Conservation (phyloP, 371 early-diverging fungal genomes). For the Zopfochytrium polystomum region DNA sequence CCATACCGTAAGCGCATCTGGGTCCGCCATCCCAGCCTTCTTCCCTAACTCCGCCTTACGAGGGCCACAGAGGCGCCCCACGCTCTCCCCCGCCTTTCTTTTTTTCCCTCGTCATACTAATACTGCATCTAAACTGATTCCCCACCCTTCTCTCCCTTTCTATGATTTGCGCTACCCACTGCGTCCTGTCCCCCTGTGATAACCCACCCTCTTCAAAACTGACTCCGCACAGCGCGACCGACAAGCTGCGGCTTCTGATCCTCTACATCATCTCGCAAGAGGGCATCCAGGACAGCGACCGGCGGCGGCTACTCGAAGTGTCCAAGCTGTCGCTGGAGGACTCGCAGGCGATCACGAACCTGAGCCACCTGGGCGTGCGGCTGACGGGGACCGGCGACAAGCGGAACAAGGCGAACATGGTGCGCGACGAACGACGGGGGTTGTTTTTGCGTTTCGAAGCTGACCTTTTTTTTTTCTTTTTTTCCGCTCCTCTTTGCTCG, state of each 20-base stretch:
- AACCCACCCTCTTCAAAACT: not conserved
- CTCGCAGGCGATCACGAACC: slow-evolving; percentile 77
- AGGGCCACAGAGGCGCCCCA: too few species aligned
- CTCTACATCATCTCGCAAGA: slow-evolving; percentile 79
- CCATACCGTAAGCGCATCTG: slow-evolving; percentile 24
- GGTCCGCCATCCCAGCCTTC: too few species aligned
- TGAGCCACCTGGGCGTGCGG: slow-evolving; percentile 64
- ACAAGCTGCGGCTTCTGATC: slow-evolving; percentile 86
- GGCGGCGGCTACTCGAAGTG: slow-evolving; percentile 67
- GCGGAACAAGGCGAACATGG: slow-evolving; percentile 23
- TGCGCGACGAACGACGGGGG: not conserved
- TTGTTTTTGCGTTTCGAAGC: not conserved
- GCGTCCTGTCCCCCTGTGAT: not conserved
- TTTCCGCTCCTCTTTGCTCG: too few species aligned
- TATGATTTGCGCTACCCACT: not conserved
- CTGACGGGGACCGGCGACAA: slow-evolving; percentile 36
- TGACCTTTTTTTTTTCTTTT: not conserved
- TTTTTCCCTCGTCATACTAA: too few species aligned
- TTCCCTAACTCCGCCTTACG: too few species aligned
- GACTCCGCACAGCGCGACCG: slow-evolving; percentile 37
- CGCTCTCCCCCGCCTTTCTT: too few species aligned
- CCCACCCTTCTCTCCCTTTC: not conserved
- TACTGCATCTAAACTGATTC: too few species aligned
- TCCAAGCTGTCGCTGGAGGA: slow-evolving; percentile 77
- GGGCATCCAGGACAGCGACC: slow-evolving; percentile 66